These are phyloP conservation scores for Metarhizium brunneum DNA, from an alignment of 2,329 filamentous ascomycete genomes.

Conservation along the genomic window DNA sequence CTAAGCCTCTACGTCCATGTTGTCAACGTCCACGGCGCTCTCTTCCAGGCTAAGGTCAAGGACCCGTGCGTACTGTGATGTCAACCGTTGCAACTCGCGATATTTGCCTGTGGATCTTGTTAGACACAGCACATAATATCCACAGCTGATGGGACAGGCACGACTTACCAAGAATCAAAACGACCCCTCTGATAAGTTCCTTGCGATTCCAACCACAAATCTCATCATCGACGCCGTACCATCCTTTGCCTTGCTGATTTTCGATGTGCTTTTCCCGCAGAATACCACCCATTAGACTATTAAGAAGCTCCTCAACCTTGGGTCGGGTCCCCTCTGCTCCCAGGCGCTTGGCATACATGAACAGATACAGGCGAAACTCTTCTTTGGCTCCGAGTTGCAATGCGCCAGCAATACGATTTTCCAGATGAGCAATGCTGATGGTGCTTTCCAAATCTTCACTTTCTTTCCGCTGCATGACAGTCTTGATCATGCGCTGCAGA, in stretches of 20 bases:
- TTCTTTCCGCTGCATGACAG: constrained; percentile 76
- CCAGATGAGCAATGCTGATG: constrained; percentile 87
- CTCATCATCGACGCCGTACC: constrained; percentile 58
- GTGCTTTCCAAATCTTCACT: constrained; percentile 87
- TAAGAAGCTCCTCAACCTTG: constrained; percentile 89
- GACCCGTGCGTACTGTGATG: constrained; percentile 88
- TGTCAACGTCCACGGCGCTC: constrained; percentile 32
- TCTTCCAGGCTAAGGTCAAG: constrained; percentile 52
- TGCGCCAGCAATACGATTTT: constrained; percentile 87
- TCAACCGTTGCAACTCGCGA: constrained; percentile 84
- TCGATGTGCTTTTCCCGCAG: constrained; percentile 46
- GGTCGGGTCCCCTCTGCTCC: constrained; percentile 78
- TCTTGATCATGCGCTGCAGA: constrained; percentile 84
- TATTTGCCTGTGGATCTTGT: constrained; percentile 64
- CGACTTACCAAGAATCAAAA: constrained; percentile 78
- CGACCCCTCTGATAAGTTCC: constrained; percentile 80
- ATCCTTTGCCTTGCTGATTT: constrained; percentile 42
- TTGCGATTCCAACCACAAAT: constrained; percentile 87
- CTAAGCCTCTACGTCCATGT: constrained; percentile 32
- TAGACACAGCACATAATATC: constrained; percentile 10
- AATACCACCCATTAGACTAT: constrained; percentile 67
- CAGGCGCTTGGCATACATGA: constrained; percentile 95
- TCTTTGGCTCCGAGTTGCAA: constrained; percentile 76
- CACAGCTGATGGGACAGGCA: background rate
- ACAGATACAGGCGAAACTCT: constrained; percentile 89